Conservation (phyloP, 345 rosid species). For the Eucalyptus victrix region DNA sequence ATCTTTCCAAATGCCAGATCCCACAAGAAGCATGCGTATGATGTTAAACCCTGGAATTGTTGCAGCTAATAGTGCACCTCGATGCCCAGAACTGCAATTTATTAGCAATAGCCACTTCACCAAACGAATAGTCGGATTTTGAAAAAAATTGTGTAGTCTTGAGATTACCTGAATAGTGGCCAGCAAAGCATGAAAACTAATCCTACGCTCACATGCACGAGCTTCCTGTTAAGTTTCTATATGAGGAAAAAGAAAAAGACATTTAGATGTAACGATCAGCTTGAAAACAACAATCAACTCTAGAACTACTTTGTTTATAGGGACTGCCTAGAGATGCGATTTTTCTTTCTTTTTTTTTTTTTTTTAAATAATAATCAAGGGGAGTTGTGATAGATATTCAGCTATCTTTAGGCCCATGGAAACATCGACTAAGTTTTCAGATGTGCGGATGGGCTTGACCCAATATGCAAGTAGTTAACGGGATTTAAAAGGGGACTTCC, state of each 20-base stretch:
- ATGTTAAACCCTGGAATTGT: conserved; percentile 57
- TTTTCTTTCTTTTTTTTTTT: too few relatives aligned
- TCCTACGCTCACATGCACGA: conserved; percentile 83
- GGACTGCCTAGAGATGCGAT: background rate
- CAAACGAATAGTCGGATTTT: background rate
- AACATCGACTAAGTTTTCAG: background rate
- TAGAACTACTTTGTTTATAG: background rate
- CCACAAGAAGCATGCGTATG: conserved; percentile 65
- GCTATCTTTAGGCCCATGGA: background rate
- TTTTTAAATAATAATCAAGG: background rate
- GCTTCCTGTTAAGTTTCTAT: conserved; percentile 71
- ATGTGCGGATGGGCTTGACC: background rate
- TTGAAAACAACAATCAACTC: background rate
- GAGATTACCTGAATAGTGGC: conserved; percentile 66
- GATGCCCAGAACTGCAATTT: conserved; percentile 55
- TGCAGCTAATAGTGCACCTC: conserved; percentile 72
- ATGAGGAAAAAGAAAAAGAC: conserved; percentile 1
- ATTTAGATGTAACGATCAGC: background rate
- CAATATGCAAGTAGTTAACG: background rate
- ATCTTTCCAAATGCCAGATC: conserved; percentile 67
- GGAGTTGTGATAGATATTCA: background rate
- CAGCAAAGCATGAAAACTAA: conserved; percentile 84
- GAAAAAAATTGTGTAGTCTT: background rate
- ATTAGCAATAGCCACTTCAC: background rate
- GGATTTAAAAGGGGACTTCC: background rate